Evolutionary conservation across 2,329 filamentous ascomycete species (phyloP).

Genomic region (Dactylella cylindrospora): DNA sequence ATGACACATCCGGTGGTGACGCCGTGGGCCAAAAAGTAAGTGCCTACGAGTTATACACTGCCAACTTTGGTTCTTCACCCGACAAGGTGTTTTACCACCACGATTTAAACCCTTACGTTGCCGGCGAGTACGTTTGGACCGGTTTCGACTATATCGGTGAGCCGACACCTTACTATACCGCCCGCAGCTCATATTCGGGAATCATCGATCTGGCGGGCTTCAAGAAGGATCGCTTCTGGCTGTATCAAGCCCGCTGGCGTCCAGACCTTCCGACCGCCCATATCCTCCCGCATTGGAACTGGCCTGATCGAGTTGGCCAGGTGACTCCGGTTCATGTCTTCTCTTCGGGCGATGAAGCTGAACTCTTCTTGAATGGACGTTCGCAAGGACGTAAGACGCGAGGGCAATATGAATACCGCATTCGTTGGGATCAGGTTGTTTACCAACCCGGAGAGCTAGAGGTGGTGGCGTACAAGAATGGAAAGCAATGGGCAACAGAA

Average conservation of each 20-base stretch:
- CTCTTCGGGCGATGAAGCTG: constrained; percentile 58
- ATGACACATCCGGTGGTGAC: constrained; percentile 54
- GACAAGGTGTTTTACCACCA: constrained; percentile 60
- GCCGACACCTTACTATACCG: constrained; percentile 56
- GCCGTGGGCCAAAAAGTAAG: constrained; percentile 53
- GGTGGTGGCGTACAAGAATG: constrained; percentile 58
- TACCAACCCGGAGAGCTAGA: constrained; percentile 57
- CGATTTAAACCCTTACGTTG: constrained; percentile 57
- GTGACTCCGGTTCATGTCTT: constrained; percentile 61
- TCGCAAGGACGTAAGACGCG: constrained; percentile 55
- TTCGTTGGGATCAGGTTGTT: constrained; percentile 59
- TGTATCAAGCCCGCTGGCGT: constrained; percentile 61
- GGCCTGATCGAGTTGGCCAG: constrained; percentile 56
- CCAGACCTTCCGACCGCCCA: constrained; percentile 57
- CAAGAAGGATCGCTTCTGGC: constrained; percentile 60
- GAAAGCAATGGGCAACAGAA: constrained; percentile 56
- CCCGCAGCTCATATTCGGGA: constrained; percentile 60
- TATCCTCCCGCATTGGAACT: constrained; percentile 62
- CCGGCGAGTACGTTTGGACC: constrained; percentile 60
- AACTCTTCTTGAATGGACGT: constrained; percentile 59
- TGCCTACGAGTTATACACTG: constrained; percentile 59
- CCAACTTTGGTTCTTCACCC: constrained; percentile 56
- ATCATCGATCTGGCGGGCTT: constrained; percentile 63
- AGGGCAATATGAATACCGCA: constrained; percentile 54
- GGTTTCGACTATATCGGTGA: constrained; percentile 59